Evolutionary conservation across 768 basidiomycete genomes (phyloP).

Genomic region (Xerocomellus amylosporus): DNA sequence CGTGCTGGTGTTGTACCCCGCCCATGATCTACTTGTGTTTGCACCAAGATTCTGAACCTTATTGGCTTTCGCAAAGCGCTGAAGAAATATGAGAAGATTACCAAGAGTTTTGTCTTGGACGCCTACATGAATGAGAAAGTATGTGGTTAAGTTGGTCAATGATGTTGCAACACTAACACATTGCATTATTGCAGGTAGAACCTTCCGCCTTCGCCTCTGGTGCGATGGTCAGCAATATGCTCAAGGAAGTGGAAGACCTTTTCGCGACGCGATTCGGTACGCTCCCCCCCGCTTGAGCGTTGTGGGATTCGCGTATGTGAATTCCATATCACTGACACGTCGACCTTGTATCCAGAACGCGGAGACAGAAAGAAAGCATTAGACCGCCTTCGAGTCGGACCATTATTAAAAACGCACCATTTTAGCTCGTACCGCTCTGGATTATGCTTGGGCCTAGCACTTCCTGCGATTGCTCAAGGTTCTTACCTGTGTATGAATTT

Average conservation of each 20-base stretch:
- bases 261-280: slow-evolving; percentile 76
- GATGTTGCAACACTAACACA: neutral
- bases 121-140: slow-evolving; percentile 82
- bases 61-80: slow-evolving; percentile 86
- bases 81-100: slow-evolving; percentile 82
- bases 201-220: slow-evolving; percentile 66
- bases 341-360: slow-evolving; percentile 34
- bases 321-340: neutral
- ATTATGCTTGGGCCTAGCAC: slow-evolving; percentile 61
- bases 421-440: slow-evolving; percentile 77
- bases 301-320: neutral
- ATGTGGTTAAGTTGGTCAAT: neutral
- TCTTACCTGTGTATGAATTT: slow-evolving; percentile 46
- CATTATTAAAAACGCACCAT: slow-evolving; percentile 59
- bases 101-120: slow-evolving; percentile 70
- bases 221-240: slow-evolving; percentile 58
- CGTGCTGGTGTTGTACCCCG: too few relatives aligned
- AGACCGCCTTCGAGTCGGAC: slow-evolving; percentile 57
- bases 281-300: slow-evolving; percentile 18
- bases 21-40: neutral
- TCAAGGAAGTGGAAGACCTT: slow-evolving; percentile 69
- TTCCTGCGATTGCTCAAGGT: slow-evolving; percentile 69
- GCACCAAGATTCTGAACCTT: slow-evolving; percentile 70
- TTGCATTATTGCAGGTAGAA: slow-evolving; percentile 49
- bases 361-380: slow-evolving; percentile 81